These are phyloP conservation scores for Calamus simplicifolius DNA, from an alignment of 176 grass and related monocot species.

Conservation along the genomic window DNA sequence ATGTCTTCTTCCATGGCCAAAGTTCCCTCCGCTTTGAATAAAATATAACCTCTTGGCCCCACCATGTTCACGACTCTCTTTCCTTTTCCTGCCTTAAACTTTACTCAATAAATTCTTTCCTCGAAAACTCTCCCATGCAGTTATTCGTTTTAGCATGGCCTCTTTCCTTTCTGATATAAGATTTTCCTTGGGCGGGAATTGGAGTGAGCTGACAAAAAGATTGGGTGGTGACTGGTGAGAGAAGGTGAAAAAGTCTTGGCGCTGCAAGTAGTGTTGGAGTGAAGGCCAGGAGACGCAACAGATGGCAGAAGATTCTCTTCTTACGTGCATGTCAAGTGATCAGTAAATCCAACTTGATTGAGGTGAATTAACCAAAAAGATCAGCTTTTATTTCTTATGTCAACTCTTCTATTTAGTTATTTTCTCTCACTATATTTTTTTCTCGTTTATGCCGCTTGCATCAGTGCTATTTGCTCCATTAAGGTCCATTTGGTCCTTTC, in stretches of 20 bases:
- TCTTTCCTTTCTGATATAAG: constrained; percentile 8
- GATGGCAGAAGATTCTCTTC: constrained; percentile 1
- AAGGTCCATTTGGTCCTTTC: constrained; percentile 1
- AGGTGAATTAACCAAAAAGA: constrained; percentile 16
- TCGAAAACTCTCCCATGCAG: background rate
- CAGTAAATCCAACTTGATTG: constrained; percentile 50
- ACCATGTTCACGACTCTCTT: constrained; percentile 43
- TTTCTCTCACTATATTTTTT: constrained; percentile 1
- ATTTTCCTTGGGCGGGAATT: constrained; percentile 15
- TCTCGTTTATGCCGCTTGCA: constrained; percentile 25
- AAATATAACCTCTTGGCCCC: constrained; percentile 47
- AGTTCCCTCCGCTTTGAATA: constrained; percentile 26
- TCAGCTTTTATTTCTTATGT: constrained; percentile 7
- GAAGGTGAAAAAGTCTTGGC: background rate
- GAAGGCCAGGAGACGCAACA: no score
- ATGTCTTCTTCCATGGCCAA: constrained; percentile 29
- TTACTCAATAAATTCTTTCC: constrained; percentile 34
- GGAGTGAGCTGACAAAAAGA: background rate
- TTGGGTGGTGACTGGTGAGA: no score
- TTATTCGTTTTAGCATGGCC: background rate
- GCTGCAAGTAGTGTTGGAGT: constrained; percentile 10
- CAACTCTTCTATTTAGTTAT: no score
- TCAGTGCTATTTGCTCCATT: background rate
- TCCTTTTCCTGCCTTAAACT: constrained; percentile 82
- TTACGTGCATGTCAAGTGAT: constrained; percentile 77